Evolutionary conservation across 2,329 filamentous ascomycete genomes (phyloP).

Genomic region (Fusarium sp.): DNA sequence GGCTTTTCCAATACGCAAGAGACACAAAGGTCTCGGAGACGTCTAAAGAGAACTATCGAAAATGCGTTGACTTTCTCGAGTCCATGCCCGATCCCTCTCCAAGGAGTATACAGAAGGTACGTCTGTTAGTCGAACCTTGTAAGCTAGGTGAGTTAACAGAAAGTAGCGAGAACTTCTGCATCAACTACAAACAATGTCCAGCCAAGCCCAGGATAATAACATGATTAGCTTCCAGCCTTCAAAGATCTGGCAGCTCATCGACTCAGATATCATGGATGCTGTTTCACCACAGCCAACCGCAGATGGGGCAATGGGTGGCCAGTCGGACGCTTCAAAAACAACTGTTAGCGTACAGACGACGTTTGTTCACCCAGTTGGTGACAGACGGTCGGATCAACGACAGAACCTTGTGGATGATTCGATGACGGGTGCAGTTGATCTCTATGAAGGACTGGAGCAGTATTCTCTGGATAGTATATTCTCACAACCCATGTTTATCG

Average conservation of each 20-base stretch:
- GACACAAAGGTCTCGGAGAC: conserved; percentile 32
- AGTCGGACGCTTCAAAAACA: conserved; percentile 24
- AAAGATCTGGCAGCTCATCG: conserved; percentile 38
- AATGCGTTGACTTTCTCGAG: conserved; percentile 31
- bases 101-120: conserved; percentile 25
- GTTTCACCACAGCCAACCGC: conserved; percentile 19
- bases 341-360: conserved; percentile 36
- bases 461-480: conserved; percentile 40
- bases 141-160: background rate
- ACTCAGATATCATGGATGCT: conserved; percentile 33
- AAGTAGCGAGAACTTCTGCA: conserved; percentile 22
- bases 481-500: conserved; percentile 39
- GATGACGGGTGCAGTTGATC: conserved; percentile 2
- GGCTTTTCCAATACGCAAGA: conserved; percentile 44
- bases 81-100: conserved; percentile 36
- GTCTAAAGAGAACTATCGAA: conserved; percentile 34
- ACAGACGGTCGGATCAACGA: conserved; percentile 2
- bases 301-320: conserved; percentile 4
- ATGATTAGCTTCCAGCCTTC: conserved; percentile 39
- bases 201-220: conserved; percentile 33
- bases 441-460: conserved; percentile 31
- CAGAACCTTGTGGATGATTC: background rate
- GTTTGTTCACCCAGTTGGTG: conserved; percentile 31
- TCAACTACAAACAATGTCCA: conserved; percentile 36
- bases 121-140: background rate